A percentile compares a stretch with the other conserved stretches of the same genome.
Evolutionary conservation across 352 stramenopile genomes (phyloP).

Genomic region (Pythium rishiriense): DNA sequence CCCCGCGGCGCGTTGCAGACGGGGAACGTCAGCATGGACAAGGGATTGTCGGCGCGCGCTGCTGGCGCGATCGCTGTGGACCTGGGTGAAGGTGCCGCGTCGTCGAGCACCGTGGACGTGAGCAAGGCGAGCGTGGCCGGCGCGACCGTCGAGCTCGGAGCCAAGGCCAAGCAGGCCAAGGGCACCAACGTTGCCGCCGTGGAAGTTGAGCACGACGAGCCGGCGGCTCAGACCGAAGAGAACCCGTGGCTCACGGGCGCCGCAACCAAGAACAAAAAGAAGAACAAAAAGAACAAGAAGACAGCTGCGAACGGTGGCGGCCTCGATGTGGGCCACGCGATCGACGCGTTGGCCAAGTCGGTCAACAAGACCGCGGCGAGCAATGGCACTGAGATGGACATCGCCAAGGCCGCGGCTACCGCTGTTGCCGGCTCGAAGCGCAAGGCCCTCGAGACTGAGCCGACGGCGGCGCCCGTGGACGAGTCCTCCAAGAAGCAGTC

Average conservation of each 20-base stretch:
- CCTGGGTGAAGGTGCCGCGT: constrained; percentile 42
- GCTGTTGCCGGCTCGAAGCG: constrained; percentile 42
- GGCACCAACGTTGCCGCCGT: constrained; percentile 15
- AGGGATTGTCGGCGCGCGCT: constrained; percentile 61
- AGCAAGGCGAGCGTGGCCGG: constrained; percentile 24
- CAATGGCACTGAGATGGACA: constrained; percentile 14
- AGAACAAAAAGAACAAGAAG: constrained; percentile 58
- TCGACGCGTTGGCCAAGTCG: constrained; percentile 62
- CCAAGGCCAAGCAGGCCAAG: constrained; percentile 1
- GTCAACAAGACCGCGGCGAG: constrained; percentile 25
- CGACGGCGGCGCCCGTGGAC: constrained; percentile 18
- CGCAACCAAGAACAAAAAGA: constrained; percentile 60
- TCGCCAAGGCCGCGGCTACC: constrained; percentile 22
- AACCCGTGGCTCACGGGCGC: constrained; percentile 69
- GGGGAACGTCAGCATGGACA: constrained; percentile 71
- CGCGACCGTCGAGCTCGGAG: constrained; percentile 38
- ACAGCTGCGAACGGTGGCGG: constrained; percentile 25
- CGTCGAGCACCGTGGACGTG: constrained; percentile 32
- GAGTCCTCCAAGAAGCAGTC: constrained; percentile 31
- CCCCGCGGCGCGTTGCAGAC: constrained; percentile 58
- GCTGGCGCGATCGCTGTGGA: constrained; percentile 69
- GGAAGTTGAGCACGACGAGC: constrained; percentile 1
- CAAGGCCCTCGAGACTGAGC: constrained; percentile 30
- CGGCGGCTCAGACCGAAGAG: constrained; percentile 42
- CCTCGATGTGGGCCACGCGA: constrained; percentile 49